Evolutionary conservation across 106 monocot genomes (phyloP).

Genomic region (Allium sativum): DNA sequence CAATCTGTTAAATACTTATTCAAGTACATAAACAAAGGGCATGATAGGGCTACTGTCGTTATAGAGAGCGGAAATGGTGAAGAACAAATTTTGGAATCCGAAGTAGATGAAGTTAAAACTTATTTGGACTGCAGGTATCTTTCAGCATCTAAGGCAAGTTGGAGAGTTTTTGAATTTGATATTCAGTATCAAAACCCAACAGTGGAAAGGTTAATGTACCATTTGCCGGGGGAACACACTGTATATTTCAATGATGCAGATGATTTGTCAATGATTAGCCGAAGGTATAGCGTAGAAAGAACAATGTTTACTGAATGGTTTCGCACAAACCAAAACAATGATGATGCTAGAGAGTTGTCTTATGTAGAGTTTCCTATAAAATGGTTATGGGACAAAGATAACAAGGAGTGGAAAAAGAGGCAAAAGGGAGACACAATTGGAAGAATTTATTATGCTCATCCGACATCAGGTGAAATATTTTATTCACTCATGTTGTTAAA

Average conservation of each 20-base stretch:
- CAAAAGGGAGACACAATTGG: not conserved
- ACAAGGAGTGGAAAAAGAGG: not conserved
- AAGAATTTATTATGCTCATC: not conserved
- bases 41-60: conserved; percentile 1
- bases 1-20: not conserved
- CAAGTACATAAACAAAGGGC: conserved; percentile 1
- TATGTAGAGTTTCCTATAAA: not conserved
- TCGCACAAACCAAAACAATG: not conserved
- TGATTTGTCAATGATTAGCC: too few species aligned
- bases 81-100: too few species aligned
- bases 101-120: too few species aligned
- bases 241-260: not conserved
- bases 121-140: too few species aligned
- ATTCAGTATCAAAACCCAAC: not conserved
- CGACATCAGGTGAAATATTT: not conserved
- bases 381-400: not conserved
- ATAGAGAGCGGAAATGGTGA: not conserved
- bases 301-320: not conserved
- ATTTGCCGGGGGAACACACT: not conserved
- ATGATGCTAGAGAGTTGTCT: not conserved
- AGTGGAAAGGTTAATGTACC: not conserved
- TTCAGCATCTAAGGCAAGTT: not conserved
- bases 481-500: not conserved
- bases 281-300: too few species aligned
- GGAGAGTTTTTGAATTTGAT: not conserved